These are phyloP conservation scores for Tulasnella sp. DNA, from an alignment of 768 basidiomycete species.

Conservation along the genomic window DNA sequence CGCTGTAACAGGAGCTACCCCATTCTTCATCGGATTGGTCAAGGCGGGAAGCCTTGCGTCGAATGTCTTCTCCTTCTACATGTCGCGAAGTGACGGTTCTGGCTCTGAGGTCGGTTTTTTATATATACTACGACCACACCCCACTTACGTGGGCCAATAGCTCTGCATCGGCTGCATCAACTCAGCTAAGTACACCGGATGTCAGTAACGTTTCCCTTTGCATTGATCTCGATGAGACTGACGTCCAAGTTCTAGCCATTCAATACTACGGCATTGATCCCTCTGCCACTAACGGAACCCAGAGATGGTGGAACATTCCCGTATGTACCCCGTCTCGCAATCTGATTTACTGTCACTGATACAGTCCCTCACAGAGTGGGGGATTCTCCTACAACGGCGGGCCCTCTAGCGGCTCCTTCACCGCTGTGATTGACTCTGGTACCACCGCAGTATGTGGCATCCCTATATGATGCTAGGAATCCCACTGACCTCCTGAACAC, in stretches of 20 bases:
- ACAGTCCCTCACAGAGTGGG: not conserved
- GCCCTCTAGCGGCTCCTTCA: not conserved
- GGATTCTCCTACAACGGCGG: conserved; percentile 10
- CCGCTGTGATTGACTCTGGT: conserved; percentile 28
- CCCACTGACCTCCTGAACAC: not conserved
- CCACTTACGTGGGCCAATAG: no score
- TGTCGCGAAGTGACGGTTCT: conserved; percentile 18
- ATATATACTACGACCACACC: no score
- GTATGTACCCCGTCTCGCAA: not conserved
- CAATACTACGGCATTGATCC: conserved; percentile 25
- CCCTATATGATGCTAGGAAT: not conserved
- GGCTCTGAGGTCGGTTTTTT: no score
- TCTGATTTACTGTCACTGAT: not conserved
- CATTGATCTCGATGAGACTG: not conserved
- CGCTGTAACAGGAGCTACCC: conserved; percentile 16
- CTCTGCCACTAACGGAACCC: not conserved
- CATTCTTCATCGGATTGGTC: conserved; percentile 23
- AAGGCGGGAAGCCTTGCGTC: conserved; percentile 18
- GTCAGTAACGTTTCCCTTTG: not conserved
- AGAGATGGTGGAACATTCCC: not conserved
- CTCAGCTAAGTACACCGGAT: conserved; percentile 25
- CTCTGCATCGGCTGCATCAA: conserved; percentile 31
- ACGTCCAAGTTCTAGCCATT: conserved; percentile 15
- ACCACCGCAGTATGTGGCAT: conserved; percentile 21
- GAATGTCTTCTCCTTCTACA: conserved; percentile 24